These are phyloP conservation scores for Pleurotus pulmonarius DNA, from an alignment of 768 basidiomycete genomes.

Conservation along the genomic window DNA sequence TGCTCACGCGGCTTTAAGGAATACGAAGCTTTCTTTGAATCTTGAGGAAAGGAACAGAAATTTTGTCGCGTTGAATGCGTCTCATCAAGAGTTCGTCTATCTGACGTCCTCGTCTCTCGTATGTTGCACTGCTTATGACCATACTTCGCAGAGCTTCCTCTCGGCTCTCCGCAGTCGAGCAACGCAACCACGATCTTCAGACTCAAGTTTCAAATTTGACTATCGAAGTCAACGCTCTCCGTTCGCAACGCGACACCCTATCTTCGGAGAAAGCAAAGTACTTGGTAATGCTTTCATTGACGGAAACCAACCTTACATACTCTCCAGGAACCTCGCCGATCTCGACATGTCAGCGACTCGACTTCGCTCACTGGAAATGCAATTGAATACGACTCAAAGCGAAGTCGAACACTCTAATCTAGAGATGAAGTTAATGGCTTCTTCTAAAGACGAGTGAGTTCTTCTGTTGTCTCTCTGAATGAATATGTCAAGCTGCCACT, in stretches of 20 bases:
- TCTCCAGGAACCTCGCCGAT: neutral
- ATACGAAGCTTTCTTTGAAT: neutral
- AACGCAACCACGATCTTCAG: neutral
- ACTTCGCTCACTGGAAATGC: neutral
- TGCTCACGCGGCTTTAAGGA: neutral
- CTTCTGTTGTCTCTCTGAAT: neutral
- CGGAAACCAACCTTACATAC: neutral
- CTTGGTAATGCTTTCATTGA: neutral
- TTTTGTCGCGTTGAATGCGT: neutral
- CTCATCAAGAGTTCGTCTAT: neutral
- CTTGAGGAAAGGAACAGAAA: neutral
- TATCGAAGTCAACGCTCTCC: neutral
- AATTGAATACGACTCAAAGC: neutral
- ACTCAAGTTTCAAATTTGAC: neutral
- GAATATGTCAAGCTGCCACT: neutral
- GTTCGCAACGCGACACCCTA: neutral
- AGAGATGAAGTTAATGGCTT: neutral
- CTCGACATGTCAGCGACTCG: constrained; percentile 1
- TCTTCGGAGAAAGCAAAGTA: constrained; percentile 1
- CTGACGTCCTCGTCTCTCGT: neutral
- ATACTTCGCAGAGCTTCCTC: neutral
- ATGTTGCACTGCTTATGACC: neutral
- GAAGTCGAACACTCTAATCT: neutral
- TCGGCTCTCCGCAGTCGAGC: neutral
- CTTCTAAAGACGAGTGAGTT: neutral